Percentiles rank a stretch among this genome's conserved stretches.
These are phyloP conservation scores for Penicillium sp. DNA, from an alignment of 2,329 filamentous ascomycete genomes.

Conservation along the genomic window DNA sequence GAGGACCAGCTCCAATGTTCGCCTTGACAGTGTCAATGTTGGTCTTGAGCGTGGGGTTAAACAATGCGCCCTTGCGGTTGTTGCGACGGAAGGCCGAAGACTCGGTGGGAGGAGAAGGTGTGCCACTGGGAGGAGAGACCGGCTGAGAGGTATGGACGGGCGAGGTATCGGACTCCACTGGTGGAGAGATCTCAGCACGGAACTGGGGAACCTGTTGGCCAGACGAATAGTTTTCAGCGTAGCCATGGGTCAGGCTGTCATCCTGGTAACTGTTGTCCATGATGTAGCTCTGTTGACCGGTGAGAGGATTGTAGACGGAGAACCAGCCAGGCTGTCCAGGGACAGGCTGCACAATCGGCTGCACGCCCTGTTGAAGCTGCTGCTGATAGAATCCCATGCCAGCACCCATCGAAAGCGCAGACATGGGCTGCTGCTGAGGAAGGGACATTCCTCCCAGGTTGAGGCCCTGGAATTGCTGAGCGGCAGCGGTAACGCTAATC, in stretches of 20 bases:
- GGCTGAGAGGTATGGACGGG: slow-evolving; percentile 67
- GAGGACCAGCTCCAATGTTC: slow-evolving; percentile 69
- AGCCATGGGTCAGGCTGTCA: slow-evolving; percentile 43
- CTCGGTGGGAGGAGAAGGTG: slow-evolving; percentile 72
- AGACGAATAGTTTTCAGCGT: slow-evolving; percentile 53
- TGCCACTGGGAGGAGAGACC: slow-evolving; percentile 66
- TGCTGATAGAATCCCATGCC: slow-evolving; percentile 67
- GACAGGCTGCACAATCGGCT: slow-evolving; percentile 68
- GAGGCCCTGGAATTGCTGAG: slow-evolving; percentile 81
- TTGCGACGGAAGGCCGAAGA: slow-evolving; percentile 90
- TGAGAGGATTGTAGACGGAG: slow-evolving; percentile 82
- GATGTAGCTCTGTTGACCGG: slow-evolving; percentile 82
- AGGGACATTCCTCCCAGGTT: slow-evolving; percentile 62
- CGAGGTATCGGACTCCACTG: slow-evolving; percentile 65
- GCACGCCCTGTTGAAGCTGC: slow-evolving; percentile 70
- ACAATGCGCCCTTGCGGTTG: slow-evolving; percentile 87
- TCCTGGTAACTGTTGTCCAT: slow-evolving; percentile 69
- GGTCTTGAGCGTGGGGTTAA: slow-evolving; percentile 60
- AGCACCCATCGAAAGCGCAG: slow-evolving; percentile 59
- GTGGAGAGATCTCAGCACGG: slow-evolving; percentile 81
- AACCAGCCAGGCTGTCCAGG: slow-evolving; percentile 76
- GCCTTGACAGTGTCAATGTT: slow-evolving; percentile 56
- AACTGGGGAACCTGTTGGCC: slow-evolving; percentile 66
- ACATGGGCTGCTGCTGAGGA: slow-evolving; percentile 57
- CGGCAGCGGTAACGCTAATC: slow-evolving; percentile 78